Base-by-base conservation (phyloP, 177 flowering plant genomes). In the Telopea speciosissima region DNA sequence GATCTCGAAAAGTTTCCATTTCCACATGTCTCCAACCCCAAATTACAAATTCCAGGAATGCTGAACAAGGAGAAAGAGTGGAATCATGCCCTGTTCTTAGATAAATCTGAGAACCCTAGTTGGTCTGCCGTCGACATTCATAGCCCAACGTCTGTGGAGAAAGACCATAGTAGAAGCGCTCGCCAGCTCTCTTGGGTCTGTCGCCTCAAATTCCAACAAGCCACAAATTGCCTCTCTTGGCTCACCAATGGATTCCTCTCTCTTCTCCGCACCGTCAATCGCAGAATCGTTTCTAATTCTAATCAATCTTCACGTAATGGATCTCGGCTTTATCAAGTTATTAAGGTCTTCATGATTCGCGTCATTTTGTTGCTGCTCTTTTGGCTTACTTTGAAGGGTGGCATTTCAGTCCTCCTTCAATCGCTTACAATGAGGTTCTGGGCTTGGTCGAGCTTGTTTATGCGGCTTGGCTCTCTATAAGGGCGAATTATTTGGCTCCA, bases 31-130 rank as follows among this genome's bases (percentile, higher is more conserved):
- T 79, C 84, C 86, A 24, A 75, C 83, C 8, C 89, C 80, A 8
- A 90, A 90, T 75, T 67, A 81, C 70, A 95, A 91, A 82, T 90
- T 90, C 72, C 97, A 90, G 73, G 88, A 91, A 86, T 90, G 93
- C 91, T 91, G 97, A 91, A 85, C 87, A 88, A 85, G 75, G 87
- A 87, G 68, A 75, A 86, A 56, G 83, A 86, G 65, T 78, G 68
- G 44, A 69, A 76, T 68, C 77, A 65, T 33, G 81, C 77, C 13
- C 36, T 65, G 21, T 61, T 82, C 26, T 7, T 49, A 19, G 71
- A 66, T 17, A n/a, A n/a, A n/a, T n/a, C n/a, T n/a, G n/a, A n/a
- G n/a, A n/a, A n/a, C n/a, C n/a, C n/a, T n/a, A n/a, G 45, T 26
- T 44, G 68, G 71, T 70, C 68, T 63, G 71, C 82, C 71, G 81